phyloP scores from a whole-genome alignment of 2,329 filamentous ascomycete species.

The Pleoardoris graminearum region DNA sequence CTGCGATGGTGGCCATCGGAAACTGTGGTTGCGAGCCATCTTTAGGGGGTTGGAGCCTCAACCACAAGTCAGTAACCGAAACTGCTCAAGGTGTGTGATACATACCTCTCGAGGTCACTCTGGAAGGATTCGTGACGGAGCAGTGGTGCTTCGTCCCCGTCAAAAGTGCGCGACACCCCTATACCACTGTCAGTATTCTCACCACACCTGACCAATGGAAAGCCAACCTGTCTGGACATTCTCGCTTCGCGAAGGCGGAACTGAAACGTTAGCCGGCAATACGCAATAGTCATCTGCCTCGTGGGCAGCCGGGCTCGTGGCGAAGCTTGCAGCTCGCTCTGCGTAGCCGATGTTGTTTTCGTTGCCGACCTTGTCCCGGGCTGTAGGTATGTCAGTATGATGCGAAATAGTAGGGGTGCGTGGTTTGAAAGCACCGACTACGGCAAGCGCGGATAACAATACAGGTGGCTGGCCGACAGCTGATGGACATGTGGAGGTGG shows the following conservation, averaged over 20 bases:
- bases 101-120: slow-evolving; percentile 8
- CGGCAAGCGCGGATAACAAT: no score
- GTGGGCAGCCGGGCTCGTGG: not conserved
- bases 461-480: not conserved
- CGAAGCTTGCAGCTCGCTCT: no score
- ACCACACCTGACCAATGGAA: not conserved
- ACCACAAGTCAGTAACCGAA: not conserved
- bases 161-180: not conserved
- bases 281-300: not conserved
- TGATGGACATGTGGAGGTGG: not conserved
- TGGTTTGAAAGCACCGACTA: not conserved
- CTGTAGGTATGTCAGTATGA: slow-evolving; percentile 40
- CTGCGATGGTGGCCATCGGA: not conserved
- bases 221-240: not conserved
- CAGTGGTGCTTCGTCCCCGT: slow-evolving; percentile 30
- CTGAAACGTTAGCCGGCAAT: not conserved
- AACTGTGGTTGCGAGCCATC: not conserved
- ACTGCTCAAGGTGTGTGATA: not conserved
- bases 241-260: not conserved
- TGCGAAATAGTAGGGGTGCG: no score
- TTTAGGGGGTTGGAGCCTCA: no score
- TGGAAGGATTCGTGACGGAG: slow-evolving; percentile 38
- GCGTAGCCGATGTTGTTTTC: slow-evolving; percentile 55
- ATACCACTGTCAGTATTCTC: not conserved
- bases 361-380: slow-evolving; percentile 57